Evolutionary conservation across 495 filamentous ascomycete genomes (phyloP), one percentile per base, ranked within the genome.

Genomic region (Usnea hakonensis): DNA sequence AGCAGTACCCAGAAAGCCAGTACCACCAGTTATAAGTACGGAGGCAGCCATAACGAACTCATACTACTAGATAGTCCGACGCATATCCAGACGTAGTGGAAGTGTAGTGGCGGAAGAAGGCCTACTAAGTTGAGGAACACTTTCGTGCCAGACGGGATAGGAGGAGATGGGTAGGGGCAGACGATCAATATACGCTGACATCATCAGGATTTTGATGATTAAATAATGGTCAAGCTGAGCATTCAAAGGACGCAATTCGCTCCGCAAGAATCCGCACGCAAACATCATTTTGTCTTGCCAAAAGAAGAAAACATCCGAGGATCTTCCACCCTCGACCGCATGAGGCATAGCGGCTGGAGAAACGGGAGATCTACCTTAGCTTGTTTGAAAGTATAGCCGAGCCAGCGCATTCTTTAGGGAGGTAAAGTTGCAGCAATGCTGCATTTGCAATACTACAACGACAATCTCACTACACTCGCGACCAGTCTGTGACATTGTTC

Each of bases 1-100:
- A 23, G 74, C 74, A 38, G 74, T 71, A 37, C 79, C 79, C 19
- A 83, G 71, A 67, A 82, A 81, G 7, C 81, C 80, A 11, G 73
- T 73, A 52, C 83, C 83, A 23, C 82, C 83, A 38, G 83, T 82
- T 41, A 86, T 70, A 11, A 86, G 66, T 59, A 85, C 72, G 13
- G 55, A 63, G 14, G 28, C 40, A 3, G 33, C 16, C 58, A 60
- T 60, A 10, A 50, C 17, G 0, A 5, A 5, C 17, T 30, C 23
- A 50, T 50, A 7, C 0, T 50, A 28, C 26, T 28, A 30, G 23
- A 50, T 11, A 26, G 17, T 6, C 0, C 0, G 10, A 10, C 13
- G 7, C 0, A 30, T 50, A 30, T n/a, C n/a, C n/a, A n/a, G n/a
- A n/a, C n/a, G n/a, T 50, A 50, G 9, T 7, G 2, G 46, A 17